phyloP scores from a whole-genome alignment of 441 rosid species.

The Mallotus japonicus region DNA sequence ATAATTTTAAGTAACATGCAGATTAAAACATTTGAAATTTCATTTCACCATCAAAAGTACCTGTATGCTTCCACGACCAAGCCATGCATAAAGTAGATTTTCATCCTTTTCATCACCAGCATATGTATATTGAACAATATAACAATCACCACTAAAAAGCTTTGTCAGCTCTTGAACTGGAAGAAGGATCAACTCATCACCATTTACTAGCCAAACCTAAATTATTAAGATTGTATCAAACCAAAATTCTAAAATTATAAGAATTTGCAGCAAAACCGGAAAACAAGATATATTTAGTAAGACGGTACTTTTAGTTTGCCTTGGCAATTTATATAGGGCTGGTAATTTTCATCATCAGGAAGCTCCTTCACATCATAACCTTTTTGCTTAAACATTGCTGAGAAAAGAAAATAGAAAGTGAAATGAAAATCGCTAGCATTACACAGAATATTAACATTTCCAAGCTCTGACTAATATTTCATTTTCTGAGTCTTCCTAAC shows the following conservation, averaged over 20 bases:
- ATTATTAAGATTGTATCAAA: background rate
- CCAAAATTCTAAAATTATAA: conserved; percentile 14
- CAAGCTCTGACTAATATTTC: conserved; percentile 6
- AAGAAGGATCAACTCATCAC: conserved; percentile 48
- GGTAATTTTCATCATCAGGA: conserved; percentile 68
- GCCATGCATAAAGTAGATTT: conserved; percentile 71
- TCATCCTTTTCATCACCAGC: conserved; percentile 66
- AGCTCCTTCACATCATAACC: conserved; percentile 85
- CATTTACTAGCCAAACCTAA: conserved; percentile 82
- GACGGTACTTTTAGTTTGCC: conserved; percentile 64
- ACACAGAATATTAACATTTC: background rate
- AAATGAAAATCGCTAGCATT: conserved; percentile 16
- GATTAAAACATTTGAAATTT: background rate
- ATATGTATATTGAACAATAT: conserved; percentile 75
- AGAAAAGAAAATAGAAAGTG: conserved; percentile 13
- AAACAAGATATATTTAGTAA: conserved; percentile 10
- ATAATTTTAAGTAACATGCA: background rate
- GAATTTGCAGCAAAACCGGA: conserved; percentile 17
- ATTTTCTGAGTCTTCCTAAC: conserved; percentile 19
- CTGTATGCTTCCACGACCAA: conserved; percentile 62
- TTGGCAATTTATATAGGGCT: conserved; percentile 60
- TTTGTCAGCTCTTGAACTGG: conserved; percentile 64
- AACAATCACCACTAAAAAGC: conserved; percentile 87
- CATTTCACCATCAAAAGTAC: conserved; percentile 30
- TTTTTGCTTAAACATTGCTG: conserved; percentile 64